Evolutionary conservation across 768 basidiomycete species (phyloP).

Genomic region (Obba rivulosa): DNA sequence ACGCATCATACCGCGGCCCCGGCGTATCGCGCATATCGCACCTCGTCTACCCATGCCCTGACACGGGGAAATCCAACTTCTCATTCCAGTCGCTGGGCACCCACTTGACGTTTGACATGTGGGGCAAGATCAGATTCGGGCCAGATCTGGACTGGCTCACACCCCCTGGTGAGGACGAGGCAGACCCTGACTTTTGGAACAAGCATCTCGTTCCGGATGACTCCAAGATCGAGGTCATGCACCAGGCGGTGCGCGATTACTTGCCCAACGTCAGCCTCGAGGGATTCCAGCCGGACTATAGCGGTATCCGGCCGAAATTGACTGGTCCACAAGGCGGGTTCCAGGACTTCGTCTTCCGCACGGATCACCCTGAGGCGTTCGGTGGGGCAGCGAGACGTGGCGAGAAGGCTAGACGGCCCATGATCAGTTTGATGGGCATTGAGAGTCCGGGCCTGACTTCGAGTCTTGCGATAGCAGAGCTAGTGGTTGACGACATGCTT

Average conservation of each 20-base stretch:
- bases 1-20: conserved; percentile 81
- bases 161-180: conserved; percentile 39
- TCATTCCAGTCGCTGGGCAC: conserved; percentile 85
- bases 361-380: conserved; percentile 48
- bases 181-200: conserved; percentile 73
- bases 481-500: conserved; percentile 63
- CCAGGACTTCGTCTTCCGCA: conserved; percentile 76
- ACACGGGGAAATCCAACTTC: conserved; percentile 48
- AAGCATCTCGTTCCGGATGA: conserved; percentile 59
- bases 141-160: conserved; percentile 89
- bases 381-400: conserved; percentile 16
- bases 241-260: conserved; percentile 66
- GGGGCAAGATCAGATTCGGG: conserved; percentile 84
- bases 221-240: conserved; percentile 57
- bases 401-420: conserved; percentile 23
- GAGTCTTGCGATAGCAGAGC: conserved; percentile 80
- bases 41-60: conserved; percentile 90
- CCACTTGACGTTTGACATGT: conserved; percentile 83
- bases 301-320: conserved; percentile 86
- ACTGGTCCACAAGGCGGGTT: conserved; percentile 68
- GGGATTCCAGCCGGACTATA: conserved; percentile 75
- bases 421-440: conserved; percentile 87
- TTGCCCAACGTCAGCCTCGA: conserved; percentile 56
- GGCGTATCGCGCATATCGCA: conserved; percentile 63
- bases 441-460: conserved; percentile 92